Evolutionary conservation across 345 rosid species (phyloP).

Genomic region (Diplotaxis tenuifolia): DNA sequence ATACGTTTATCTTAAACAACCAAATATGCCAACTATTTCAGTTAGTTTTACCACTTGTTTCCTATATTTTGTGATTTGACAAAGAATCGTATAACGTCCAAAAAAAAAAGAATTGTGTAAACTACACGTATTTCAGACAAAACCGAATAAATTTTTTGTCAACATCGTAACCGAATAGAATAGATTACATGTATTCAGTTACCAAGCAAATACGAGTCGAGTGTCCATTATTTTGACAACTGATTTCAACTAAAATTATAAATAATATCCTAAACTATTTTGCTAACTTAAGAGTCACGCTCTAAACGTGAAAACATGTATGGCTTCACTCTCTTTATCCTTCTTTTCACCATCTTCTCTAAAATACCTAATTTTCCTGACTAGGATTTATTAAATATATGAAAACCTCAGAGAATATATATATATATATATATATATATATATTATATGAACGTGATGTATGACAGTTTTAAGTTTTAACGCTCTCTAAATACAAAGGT

Average conservation of each 20-base stretch:
- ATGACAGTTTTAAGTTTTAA: constrained; percentile 3
- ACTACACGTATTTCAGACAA: too few relatives aligned
- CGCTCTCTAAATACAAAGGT: not conserved
- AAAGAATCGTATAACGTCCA: too few relatives aligned
- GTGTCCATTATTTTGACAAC: not conserved
- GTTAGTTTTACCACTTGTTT: constrained; percentile 10
- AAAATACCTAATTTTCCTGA: not conserved
- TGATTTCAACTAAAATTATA: not conserved
- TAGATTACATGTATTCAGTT: not conserved
- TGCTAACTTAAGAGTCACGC: constrained; percentile 18
- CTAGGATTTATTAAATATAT: not conserved
- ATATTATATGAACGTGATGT: constrained; percentile 24
- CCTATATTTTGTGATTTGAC: not conserved
- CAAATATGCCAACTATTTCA: not conserved
- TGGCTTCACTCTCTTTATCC: constrained; percentile 15
- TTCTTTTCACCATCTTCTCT: constrained; percentile 10
- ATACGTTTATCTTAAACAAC: constrained; percentile 16
- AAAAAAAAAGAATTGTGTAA: too few relatives aligned
- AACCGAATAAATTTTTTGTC: too few relatives aligned
- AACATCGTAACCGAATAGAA: too few relatives aligned
- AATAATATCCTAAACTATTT: not conserved
- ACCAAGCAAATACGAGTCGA: constrained; percentile 5
- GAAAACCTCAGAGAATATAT: not conserved
- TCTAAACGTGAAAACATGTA: constrained; percentile 30
- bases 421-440: too few relatives aligned